These are phyloP conservation scores for Penicillium manginii DNA, from an alignment of 495 filamentous ascomycete species.

Conservation along the genomic window DNA sequence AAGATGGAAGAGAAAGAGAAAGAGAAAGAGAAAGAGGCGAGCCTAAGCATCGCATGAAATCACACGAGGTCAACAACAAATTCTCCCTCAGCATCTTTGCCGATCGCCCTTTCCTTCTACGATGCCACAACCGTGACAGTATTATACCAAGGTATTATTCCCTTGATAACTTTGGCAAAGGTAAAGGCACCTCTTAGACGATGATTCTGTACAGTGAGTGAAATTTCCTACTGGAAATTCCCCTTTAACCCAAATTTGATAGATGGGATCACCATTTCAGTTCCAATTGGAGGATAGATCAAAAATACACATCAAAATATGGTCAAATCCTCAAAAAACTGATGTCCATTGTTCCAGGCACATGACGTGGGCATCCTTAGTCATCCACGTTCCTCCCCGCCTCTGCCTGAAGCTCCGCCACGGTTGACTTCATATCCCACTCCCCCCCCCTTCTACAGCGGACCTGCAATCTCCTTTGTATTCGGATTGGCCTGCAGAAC, in stretches of 20 bases:
- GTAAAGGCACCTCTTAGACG: no score
- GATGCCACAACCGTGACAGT: no score
- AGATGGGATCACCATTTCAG: not conserved
- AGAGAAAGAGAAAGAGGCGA: not conserved
- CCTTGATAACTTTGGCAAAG: no score
- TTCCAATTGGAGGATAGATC: not conserved
- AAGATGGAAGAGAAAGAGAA: not conserved
- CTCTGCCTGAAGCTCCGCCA: conserved; percentile 36
- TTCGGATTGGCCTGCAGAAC: conserved; percentile 23
- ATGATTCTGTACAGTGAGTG: no score
- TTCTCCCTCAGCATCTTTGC: not conserved
- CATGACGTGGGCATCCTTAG: conserved; percentile 31
- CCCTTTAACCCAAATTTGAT: not conserved
- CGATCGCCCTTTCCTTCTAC: not conserved
- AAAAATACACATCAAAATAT: not conserved
- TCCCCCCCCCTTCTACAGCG: conserved; percentile 9
- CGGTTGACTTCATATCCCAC: conserved; percentile 28
- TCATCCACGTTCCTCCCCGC: conserved; percentile 30
- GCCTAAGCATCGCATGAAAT: not conserved
- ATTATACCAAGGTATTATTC: no score
- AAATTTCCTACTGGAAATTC: no score
- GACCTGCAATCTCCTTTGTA: conserved; percentile 12
- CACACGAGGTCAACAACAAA: not conserved
- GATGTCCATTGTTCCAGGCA: conserved; percentile 8
- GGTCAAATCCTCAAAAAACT: not conserved